A percentile compares a stretch with the other conserved stretches of the same genome.
Evolutionary conservation across 345 rosid species (phyloP).

Genomic region (Eucalyptus paniculata): DNA sequence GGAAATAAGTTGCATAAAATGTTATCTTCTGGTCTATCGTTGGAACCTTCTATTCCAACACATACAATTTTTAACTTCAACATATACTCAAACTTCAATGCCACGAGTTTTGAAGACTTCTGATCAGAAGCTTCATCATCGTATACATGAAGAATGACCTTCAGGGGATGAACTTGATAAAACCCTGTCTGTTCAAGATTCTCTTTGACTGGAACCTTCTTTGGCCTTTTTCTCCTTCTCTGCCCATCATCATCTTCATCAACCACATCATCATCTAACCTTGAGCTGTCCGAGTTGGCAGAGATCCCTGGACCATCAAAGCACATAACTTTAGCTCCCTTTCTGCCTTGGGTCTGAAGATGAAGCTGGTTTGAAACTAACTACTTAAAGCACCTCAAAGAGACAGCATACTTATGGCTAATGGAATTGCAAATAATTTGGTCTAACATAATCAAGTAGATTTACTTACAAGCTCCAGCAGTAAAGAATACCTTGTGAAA

Average conservation of each 20-base stretch:
- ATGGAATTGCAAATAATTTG: neutral
- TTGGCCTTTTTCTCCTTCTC: constrained; percentile 64
- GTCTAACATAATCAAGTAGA: neutral
- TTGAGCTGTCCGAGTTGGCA: constrained; percentile 35
- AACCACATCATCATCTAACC: constrained; percentile 62
- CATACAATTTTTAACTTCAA: constrained; percentile 73
- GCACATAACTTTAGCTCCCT: neutral
- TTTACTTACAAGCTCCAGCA: neutral
- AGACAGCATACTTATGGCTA: neutral
- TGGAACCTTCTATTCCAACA: constrained; percentile 54
- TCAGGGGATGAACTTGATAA: constrained; percentile 64
- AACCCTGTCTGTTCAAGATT: constrained; percentile 39
- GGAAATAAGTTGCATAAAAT: constrained; percentile 71
- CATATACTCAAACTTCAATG: constrained; percentile 69
- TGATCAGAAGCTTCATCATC: constrained; percentile 55
- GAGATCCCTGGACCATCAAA: constrained; percentile 33
- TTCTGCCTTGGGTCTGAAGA: neutral
- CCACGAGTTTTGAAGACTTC: constrained; percentile 36
- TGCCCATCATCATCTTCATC: constrained; percentile 83
- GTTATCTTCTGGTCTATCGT: constrained; percentile 34
- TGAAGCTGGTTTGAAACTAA: neutral
- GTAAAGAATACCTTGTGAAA: neutral
- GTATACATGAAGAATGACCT: constrained; percentile 46
- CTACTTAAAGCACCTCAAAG: neutral
- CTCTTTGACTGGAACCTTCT: constrained; percentile 54